Evolutionary conservation across 2,329 filamentous ascomycete species (phyloP).

Genomic region (Penicillium sp.): DNA sequence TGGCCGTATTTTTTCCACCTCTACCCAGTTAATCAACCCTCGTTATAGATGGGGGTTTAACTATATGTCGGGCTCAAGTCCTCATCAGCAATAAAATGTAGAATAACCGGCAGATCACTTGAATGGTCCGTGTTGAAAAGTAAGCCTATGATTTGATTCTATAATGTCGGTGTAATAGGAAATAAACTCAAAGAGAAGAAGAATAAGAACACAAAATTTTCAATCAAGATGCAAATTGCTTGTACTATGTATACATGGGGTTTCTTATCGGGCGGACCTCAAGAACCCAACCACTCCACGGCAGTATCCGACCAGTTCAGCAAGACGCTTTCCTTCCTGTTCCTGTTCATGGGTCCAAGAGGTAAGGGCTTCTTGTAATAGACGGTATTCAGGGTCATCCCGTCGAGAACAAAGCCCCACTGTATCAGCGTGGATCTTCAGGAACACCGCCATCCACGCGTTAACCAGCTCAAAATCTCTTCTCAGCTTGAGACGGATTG

Average conservation of each 20-base stretch:
- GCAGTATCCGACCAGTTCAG: conserved; percentile 80
- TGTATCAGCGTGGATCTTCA: conserved; percentile 71
- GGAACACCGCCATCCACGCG: conserved; percentile 95
- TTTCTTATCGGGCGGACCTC: conserved; percentile 51
- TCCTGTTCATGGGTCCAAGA: conserved; percentile 74
- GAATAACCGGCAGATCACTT: no score
- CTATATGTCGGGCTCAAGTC: no score
- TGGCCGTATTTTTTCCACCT: no score
- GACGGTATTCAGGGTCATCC: conserved; percentile 46
- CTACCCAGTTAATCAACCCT: no score
- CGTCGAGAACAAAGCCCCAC: conserved; percentile 48
- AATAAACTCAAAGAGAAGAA: no score
- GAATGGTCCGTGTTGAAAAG: no score
- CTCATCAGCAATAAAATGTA: no score
- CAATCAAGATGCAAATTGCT: neutral
- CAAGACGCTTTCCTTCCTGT: conserved; percentile 68
- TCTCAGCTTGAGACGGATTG: conserved; percentile 64
- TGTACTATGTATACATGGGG: neutral
- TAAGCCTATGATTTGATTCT: no score
- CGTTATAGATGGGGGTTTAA: no score
- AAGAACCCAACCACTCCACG: conserved; percentile 82
- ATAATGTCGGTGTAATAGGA: no score
- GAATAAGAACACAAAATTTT: neutral
- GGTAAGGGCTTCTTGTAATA: conserved; percentile 59
- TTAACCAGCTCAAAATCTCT: conserved; percentile 92